Conservation (phyloP, 441 rosid genomes). For the Bocquillonia castaneifolia region DNA sequence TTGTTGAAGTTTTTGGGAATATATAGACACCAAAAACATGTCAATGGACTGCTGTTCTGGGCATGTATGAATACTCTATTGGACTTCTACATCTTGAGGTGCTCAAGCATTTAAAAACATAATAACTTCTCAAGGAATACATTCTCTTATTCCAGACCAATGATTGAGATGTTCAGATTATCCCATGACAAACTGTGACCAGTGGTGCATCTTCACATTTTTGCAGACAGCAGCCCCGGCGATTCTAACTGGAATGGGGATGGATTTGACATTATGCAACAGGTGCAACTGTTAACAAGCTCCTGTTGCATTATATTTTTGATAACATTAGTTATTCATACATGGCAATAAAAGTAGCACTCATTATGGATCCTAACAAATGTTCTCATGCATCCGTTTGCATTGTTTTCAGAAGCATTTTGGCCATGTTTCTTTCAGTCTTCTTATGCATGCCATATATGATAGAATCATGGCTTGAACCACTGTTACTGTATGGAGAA, state of each 20-base stretch:
- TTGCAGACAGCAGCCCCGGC: neutral
- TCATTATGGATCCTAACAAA: no score
- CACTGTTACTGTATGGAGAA: neutral
- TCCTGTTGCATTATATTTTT: no score
- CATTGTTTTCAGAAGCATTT: neutral
- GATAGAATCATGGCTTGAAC: neutral
- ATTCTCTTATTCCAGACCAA: neutral
- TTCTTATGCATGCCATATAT: neutral
- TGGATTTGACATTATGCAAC: neutral
- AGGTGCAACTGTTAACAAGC: no score
- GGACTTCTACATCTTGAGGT: neutral
- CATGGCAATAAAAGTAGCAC: no score
- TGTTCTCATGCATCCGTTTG: neutral
- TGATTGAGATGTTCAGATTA: neutral
- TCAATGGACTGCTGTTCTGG: no score
- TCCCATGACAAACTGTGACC: no score
- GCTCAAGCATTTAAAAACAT: neutral
- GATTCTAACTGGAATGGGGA: neutral
- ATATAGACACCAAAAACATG: neutral
- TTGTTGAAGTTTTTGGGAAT: neutral
- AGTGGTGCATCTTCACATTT: neutral
- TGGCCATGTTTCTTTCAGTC: neutral
- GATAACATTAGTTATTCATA: no score
- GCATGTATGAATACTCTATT: neutral
- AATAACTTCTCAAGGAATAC: neutral